Conservation (phyloP, 768 basidiomycete species). For the Tylopilus subfusipes region DNA sequence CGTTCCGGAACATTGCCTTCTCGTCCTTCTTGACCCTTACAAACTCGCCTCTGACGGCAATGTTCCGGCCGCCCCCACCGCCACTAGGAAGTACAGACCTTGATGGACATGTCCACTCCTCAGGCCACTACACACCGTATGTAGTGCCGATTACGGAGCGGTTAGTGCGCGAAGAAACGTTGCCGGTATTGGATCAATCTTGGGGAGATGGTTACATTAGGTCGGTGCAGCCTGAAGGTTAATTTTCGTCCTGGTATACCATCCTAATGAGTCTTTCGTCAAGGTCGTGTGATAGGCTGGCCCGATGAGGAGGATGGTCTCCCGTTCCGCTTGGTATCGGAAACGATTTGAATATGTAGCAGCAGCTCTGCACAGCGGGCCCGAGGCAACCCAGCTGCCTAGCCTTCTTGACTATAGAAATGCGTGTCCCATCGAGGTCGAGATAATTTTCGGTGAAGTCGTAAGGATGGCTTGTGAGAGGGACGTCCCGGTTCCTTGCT, state of each 20-base stretch:
- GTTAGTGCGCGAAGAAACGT: conserved; percentile 39
- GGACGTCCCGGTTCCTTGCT: conserved; percentile 11
- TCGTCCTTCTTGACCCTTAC: conserved; percentile 52
- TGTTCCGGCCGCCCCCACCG: conserved; percentile 47
- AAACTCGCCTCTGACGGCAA: conserved; percentile 43
- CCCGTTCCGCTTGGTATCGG: conserved; percentile 41
- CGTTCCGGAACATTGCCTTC: conserved; percentile 61
- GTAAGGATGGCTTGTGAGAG: conserved; percentile 15
- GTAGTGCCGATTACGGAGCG: conserved; percentile 40
- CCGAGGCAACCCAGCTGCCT: conserved; percentile 46
- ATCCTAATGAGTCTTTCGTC: conserved; percentile 1
- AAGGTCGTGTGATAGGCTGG: conserved; percentile 34
- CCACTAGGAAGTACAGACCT: background rate
- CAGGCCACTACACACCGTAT: conserved; percentile 37
- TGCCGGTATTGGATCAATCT: conserved; percentile 45
- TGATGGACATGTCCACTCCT: conserved; percentile 24
- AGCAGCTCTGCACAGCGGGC: conserved; percentile 35
- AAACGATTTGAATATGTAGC: conserved; percentile 41
- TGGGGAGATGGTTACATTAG: conserved; percentile 45
- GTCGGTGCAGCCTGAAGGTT: conserved; percentile 23
- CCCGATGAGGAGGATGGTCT: conserved; percentile 44
- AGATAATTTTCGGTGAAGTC: conserved; percentile 61
- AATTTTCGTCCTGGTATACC: background rate
- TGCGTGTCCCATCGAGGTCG: conserved; percentile 61
- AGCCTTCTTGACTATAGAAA: conserved; percentile 52